Evolutionary conservation across 129 eudicot species (phyloP).

Genomic region (Artemisia argyi): DNA sequence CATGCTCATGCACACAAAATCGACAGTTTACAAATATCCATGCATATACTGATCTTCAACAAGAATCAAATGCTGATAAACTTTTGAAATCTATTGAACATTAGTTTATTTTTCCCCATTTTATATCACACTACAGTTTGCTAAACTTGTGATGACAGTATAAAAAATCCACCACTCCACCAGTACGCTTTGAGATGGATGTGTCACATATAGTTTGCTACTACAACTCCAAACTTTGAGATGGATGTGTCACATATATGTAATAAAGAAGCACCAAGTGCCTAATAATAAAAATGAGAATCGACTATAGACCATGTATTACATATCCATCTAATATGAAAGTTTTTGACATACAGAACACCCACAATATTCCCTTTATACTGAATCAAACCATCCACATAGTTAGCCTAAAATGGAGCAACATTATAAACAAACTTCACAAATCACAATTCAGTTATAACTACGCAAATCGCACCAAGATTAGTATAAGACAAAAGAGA

Average conservation of each 20-base stretch:
- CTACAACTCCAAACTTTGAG: constrained; percentile 15
- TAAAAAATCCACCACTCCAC: constrained; percentile 1
- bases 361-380: too few species aligned
- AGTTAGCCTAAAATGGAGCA: too few species aligned
- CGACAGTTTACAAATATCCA: neutral
- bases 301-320: neutral
- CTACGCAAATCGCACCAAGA: too few species aligned
- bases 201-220: neutral
- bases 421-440: too few species aligned
- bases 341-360: too few species aligned
- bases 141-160: constrained; percentile 15
- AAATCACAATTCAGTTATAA: too few species aligned
- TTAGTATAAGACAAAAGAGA: too few species aligned
- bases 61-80: too few species aligned
- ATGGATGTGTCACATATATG: constrained; percentile 5
- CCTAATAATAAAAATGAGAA: neutral
- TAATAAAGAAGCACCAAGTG: neutral
- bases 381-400: too few species aligned
- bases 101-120: neutral
- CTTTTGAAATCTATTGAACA: constrained; percentile 15
- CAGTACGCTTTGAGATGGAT: neutral
- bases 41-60: too few species aligned
- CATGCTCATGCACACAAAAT: constrained; percentile 2
- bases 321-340: too few species aligned
- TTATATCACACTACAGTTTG: constrained; percentile 4